These are phyloP conservation scores for Xylaria cubensis DNA, from an alignment of 495 filamentous ascomycete genomes.

Conservation along the genomic window DNA sequence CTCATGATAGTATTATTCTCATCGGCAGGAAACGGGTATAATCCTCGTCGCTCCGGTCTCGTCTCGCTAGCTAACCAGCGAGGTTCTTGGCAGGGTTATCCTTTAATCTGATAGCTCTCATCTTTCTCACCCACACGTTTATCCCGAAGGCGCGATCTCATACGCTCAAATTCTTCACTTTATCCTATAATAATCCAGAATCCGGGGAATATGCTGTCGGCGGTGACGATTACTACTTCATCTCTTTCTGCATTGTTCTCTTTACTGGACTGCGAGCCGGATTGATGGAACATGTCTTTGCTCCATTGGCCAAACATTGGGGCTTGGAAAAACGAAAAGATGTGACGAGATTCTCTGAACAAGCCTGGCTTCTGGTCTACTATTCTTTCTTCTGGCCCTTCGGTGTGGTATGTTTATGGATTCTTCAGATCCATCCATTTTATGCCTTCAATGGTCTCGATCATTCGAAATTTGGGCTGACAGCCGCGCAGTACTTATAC, in stretches of 20 bases:
- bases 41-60: conserved; percentile 14
- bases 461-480: conserved; percentile 32
- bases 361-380: conserved; percentile 88
- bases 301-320: conserved; percentile 70
- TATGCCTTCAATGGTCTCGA: not conserved
- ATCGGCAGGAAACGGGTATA: not conserved
- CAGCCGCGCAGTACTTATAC: conserved; percentile 72
- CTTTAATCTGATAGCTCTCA: conserved; percentile 76
- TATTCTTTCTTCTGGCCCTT: conserved; percentile 78
- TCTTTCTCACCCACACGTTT: conserved; percentile 76
- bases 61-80: conserved; percentile 32
- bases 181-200: conserved; percentile 78
- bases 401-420: conserved; percentile 72
- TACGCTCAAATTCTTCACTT: conserved; percentile 82
- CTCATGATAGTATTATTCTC: not conserved
- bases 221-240: conserved; percentile 78
- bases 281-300: conserved; percentile 83
- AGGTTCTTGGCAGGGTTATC: conserved; percentile 66
- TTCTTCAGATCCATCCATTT: not conserved
- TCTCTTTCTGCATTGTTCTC: conserved; percentile 78
- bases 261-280: conserved; percentile 88
- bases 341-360: conserved; percentile 83
- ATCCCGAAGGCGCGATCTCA: conserved; percentile 79
- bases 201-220: conserved; percentile 75
- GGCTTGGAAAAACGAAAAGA: conserved; percentile 78